Evolutionary conservation across 2,329 filamentous ascomycete genomes (phyloP), one percentile per base, ranked within the genome.

Genomic region (Xylariaceae sp.): DNA sequence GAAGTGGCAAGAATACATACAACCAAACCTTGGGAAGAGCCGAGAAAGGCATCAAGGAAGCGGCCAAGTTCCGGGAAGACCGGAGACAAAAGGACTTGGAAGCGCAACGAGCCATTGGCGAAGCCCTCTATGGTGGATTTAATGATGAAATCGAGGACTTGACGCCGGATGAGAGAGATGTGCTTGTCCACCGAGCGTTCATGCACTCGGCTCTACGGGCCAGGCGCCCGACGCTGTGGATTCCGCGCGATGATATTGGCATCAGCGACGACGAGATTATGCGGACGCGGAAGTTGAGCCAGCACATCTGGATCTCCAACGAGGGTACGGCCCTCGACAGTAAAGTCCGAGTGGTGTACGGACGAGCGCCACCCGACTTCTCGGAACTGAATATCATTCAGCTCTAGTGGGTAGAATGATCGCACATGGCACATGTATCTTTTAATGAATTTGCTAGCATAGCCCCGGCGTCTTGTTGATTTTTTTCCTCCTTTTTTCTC

Each of bases 71-170:
- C 66, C 74, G 82, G 23, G 72, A 73, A 17, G 65, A 77, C 34
- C 80, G 80, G 58, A 79, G 79, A 3, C 74, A 77, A 62, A 80
- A 79, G 61, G 88, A 92, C 66, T 74, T 90, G 1, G 89, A 94
- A 73, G 83, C 85, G 0, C 89, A 93, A 73, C 83, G 78, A 39
- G 82, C 83, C 1, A 88, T 93, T 30, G 89, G 88, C 5, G 87
- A 92, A 53, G 88, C 92, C 2, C 80, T 97, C 2, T 99, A 92
- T 73, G 88, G 90, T 18, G 89, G 89, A 3, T 89, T 92, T 68
- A 87, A 93, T 65, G 93, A 97, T 70, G 92, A 96, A 77, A 87
- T 99, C 64, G 93, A 97, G 73, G 94, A 99, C 71, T 79, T 99
- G 53, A 94, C 90, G 1, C 90, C 92, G 0, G 90, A 93, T 15